phyloP scores from a whole-genome alignment of 1,284 basidiomycete genomes.

The Ceratobasidium sp. region DNA sequence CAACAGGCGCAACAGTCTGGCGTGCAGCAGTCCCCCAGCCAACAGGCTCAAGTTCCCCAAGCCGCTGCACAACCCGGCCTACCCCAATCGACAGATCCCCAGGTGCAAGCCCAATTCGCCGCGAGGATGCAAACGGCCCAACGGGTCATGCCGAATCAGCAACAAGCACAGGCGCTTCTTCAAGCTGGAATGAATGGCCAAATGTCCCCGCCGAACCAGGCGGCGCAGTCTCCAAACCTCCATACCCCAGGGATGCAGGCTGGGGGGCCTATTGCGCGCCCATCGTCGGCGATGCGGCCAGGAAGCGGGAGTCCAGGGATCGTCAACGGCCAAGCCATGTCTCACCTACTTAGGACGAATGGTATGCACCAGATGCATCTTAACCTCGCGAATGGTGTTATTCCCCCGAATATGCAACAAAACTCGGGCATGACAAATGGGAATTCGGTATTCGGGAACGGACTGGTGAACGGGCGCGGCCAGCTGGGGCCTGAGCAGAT shows the following conservation, averaged over 20 bases:
- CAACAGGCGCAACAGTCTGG: conserved; percentile 14
- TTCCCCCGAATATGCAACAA: conserved; percentile 25
- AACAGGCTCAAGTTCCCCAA: conserved; percentile 15
- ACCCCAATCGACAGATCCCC: conserved; percentile 12
- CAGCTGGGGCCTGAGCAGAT: conserved; percentile 29
- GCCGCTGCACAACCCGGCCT: conserved; percentile 8
- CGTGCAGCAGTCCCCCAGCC: neutral
- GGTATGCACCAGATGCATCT: conserved; percentile 34
- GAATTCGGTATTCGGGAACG: conserved; percentile 15
- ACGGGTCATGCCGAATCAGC: neutral
- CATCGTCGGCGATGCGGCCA: conserved; percentile 19
- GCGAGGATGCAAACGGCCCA: conserved; percentile 16
- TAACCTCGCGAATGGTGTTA: conserved; percentile 26
- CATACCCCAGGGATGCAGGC: conserved; percentile 16
- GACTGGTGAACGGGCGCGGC: conserved; percentile 5
- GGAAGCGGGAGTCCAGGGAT: conserved; percentile 26
- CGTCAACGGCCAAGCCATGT: conserved; percentile 28
- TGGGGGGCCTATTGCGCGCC: conserved; percentile 12
- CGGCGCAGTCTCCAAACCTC: neutral
- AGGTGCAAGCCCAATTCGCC: conserved; percentile 22
- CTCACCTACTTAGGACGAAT: conserved; percentile 16
- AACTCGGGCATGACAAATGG: neutral
- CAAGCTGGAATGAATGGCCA: conserved; percentile 19
- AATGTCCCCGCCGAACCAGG: conserved; percentile 27
- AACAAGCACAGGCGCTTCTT: neutral